Conservation (phyloP, 2,329 filamentous ascomycete species). For the Sporothrix phasma region DNA sequence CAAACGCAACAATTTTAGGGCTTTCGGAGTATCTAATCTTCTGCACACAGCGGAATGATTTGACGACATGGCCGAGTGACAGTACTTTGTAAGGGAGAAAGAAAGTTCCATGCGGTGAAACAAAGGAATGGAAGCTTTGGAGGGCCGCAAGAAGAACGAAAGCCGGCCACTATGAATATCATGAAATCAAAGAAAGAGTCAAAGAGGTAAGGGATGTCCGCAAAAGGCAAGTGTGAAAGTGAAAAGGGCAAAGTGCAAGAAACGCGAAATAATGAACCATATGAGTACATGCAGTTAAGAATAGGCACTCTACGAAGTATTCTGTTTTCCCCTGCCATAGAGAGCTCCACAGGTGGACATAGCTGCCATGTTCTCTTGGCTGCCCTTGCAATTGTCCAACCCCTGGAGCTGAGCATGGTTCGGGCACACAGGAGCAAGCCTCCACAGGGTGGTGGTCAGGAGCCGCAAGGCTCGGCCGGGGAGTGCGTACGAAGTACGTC, state of each 20-base stretch:
- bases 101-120: neutral
- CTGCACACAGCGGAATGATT: neutral
- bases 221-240: neutral
- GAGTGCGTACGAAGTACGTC: no score
- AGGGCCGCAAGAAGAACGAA: neutral
- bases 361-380: neutral
- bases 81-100: neutral
- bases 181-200: neutral
- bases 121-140: neutral
- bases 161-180: neutral
- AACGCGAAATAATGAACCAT: neutral
- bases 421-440: neutral
- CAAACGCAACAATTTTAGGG: neutral
- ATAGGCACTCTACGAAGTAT: no score
- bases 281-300: no score
- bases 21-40: no score
- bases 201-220: neutral
- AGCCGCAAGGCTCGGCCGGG: neutral
- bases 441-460: neutral
- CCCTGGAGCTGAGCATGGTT: neutral
- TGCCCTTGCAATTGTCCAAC: neutral
- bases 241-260: no score
- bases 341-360: neutral
- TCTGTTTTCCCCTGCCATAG: no score
- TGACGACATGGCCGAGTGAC: neutral